phyloP scores from a whole-genome alignment of 1,139 yeast genomes.

The Geotrichum histeridarum region DNA sequence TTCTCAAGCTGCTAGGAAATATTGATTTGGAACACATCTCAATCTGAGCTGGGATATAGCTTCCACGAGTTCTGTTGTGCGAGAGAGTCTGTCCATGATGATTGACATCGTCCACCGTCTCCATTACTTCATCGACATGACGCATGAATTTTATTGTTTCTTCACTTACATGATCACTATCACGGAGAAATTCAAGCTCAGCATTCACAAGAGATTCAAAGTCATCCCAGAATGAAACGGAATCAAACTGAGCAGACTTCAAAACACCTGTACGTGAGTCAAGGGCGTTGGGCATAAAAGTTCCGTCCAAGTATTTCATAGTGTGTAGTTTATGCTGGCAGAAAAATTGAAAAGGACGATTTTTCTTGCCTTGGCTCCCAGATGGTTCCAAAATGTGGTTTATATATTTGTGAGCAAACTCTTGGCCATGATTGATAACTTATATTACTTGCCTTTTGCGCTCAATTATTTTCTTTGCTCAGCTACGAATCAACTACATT shows the following conservation, averaged over 20 bases:
- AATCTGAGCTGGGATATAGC: constrained; percentile 12
- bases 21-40: not conserved
- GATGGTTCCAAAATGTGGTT: too few species aligned
- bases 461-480: too few species aligned
- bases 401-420: too few species aligned
- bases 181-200: constrained; percentile 11
- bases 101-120: constrained; percentile 5
- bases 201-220: constrained; percentile 5
- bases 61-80: constrained; percentile 5
- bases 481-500: too few species aligned
- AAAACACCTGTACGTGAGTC: not conserved
- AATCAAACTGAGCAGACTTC: constrained; percentile 9
- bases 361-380: too few species aligned
- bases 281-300: constrained; percentile 9
- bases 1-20: constrained; percentile 1
- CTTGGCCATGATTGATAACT: too few species aligned
- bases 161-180: not conserved
- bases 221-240: constrained; percentile 2
- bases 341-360: too few species aligned
- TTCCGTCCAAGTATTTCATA: constrained; percentile 12
- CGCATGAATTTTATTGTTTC: not conserved
- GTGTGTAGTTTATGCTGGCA: not conserved
- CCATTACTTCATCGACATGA: constrained; percentile 3
- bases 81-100: not conserved
- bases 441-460: too few species aligned